These are phyloP conservation scores for Lepidium campestre DNA, from an alignment of 441 rosid species.

Conservation along the genomic window DNA sequence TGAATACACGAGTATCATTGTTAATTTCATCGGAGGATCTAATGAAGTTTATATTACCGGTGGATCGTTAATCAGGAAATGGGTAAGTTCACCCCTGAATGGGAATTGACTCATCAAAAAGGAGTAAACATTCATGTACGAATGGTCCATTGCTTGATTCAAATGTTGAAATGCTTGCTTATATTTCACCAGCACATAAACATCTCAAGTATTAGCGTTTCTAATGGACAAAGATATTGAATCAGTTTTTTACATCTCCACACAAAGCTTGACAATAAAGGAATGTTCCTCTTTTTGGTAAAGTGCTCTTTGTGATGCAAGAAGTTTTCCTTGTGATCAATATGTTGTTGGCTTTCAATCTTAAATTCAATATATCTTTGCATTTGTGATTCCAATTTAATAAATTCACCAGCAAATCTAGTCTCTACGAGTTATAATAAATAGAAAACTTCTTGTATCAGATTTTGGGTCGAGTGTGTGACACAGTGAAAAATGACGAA, in stretches of 20 bases:
- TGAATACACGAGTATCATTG: slow-evolving; percentile 30
- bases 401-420: background rate
- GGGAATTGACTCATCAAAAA: too few relatives aligned
- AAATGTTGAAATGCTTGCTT: too few relatives aligned
- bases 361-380: too few relatives aligned
- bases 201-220: too few relatives aligned
- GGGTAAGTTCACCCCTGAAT: slow-evolving; percentile 66
- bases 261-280: slow-evolving; percentile 27
- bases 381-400: too few relatives aligned
- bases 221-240: too few relatives aligned
- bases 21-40: slow-evolving; percentile 24
- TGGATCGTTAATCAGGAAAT: slow-evolving; percentile 64
- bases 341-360: background rate
- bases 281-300: slow-evolving; percentile 54
- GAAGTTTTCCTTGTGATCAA: background rate
- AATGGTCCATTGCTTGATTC: too few relatives aligned
- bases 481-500: too few relatives aligned
- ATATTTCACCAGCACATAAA: too few relatives aligned
- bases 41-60: slow-evolving; percentile 39
- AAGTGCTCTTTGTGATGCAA: background rate
- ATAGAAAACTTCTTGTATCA: background rate
- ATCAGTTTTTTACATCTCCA: too few relatives aligned
- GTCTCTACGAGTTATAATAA: background rate
- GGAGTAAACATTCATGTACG: too few relatives aligned
- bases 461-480: too few relatives aligned